Base-by-base conservation (phyloP, 106 monocot species). In the Dendrobium nobile region DNA sequence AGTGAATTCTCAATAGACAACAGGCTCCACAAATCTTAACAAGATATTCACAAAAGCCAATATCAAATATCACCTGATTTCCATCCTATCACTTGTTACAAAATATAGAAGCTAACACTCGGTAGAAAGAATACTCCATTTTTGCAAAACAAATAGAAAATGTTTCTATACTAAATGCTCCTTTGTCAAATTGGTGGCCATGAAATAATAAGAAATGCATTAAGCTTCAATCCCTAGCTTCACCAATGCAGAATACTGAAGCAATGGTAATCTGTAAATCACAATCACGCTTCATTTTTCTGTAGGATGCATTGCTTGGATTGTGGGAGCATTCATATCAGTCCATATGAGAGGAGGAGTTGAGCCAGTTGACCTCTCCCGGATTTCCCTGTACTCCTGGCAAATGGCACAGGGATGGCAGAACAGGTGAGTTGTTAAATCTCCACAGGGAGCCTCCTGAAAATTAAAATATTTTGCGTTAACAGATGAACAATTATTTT, bases 321-420 rank as follows among this genome's bases (percentile, higher is more conserved):
- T 41, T 40, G 67, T 42, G 2, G 96, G 96, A 54, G 93, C 83
- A 37, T 80, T 82, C 16, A 89, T 67, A 13, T 41, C 76, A 17
- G 86, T 79, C 37, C 84, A 56, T 22, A 51, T 16, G 9, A 84
- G 65, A 82, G 78, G 79, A 64, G 84, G 79, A 41, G 41, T 31
- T 5, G 88, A 85, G 70, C 83, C 67, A 58, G 77, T 80, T 2
- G 90, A 82, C 73, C 94, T 88, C 80, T 94, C 88, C 2, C 81
- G 87, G 33, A 94, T 92, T 89, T 97, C 96, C 70, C 96, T 82
- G 88, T 89, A 93, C 82, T 97, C 96, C 83, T 94, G 96, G 78
- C 96, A 97, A 31, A 90, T 70, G 27, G 96, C 96, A 73, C 96
- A 97, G 37, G 85, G 72, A 79, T 97, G 96, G 80, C 96, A 94